Base-by-base conservation (phyloP, 2,329 filamentous ascomycete species). In the Claviceps digitariae region DNA sequence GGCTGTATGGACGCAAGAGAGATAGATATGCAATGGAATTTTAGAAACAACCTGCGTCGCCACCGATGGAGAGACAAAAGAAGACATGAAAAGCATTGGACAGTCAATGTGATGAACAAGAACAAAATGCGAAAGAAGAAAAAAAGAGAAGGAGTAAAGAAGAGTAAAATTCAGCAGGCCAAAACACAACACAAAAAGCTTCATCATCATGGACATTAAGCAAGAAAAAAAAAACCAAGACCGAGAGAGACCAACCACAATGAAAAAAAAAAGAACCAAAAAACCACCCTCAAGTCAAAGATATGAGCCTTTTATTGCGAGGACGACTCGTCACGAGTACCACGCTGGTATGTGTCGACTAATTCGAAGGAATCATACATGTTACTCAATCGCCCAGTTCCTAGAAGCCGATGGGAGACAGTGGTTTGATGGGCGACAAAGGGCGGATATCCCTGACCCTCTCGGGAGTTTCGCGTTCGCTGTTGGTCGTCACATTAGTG, bases 391-490 rank as follows among this genome's bases (percentile, higher is more conserved):
- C 45, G 44, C 7, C 25, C n/a, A 40, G 23, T 47, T 50, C 40
- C 51, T 66, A 78, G 58, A 83, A 77, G 56, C 79, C 77, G 62
- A 83, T 69, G 13, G 81, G 81, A 38, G 81, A 84, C 48, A 84
- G 66, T 44, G 82, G 82, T 65, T 82, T 81, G 62, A 85, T 84
- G 4, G 82, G 82, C 55, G 82, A 84, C 38, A 85, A 65, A 2
- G 79, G 79, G 45, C 77, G 71, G 45, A 82, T 60, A 51, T 79
- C 75, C 29, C 67, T 51, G 9, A 54, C 34, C 20, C 40, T 40
- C 17, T 57, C 67, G n/a, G 69, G 56, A 38, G 54, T 53, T 48
- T 64, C 63, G 34, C 58, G 61, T 10, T 74, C 70, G 55, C 69
- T 74, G 48, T 69, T 68, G 49, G 72, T 67, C n/a, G 72, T 74